A percentile compares a stretch with the other conserved stretches of the same genome.
phyloP scores from a whole-genome alignment of 106 monocot genomes.

The Allium fistulosum region DNA sequence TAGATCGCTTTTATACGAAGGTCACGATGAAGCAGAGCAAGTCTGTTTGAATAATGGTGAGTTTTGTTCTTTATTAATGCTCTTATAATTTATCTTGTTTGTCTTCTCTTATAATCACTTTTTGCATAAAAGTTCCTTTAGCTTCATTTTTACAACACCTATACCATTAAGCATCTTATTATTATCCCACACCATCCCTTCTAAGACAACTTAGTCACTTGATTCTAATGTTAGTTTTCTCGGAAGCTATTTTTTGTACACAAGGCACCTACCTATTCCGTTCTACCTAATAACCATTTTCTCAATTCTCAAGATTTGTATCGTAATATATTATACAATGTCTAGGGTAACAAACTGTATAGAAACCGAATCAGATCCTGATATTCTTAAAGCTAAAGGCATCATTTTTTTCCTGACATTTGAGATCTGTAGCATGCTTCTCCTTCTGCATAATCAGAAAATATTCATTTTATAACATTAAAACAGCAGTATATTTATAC shows the following conservation, averaged over 20 bases:
- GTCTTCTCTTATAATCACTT: background rate
- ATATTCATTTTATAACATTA: background rate
- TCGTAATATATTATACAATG: no score
- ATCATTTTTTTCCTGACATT: background rate
- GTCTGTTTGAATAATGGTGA: conserved; percentile 73
- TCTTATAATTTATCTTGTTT: background rate
- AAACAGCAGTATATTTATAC: no score
- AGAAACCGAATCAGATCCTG: no score
- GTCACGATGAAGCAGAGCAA: conserved; percentile 55
- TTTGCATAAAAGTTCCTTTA: background rate
- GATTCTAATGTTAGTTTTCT: no score
- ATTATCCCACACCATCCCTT: no score
- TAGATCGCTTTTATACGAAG: conserved; percentile 67
- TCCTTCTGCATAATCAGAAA: background rate
- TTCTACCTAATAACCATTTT: no score
- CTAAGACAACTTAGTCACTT: no score
- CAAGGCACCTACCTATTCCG: no score
- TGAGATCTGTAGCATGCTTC: background rate
- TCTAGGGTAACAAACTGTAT: no score
- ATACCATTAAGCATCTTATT: no score
- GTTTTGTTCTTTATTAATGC: conserved; percentile 5
- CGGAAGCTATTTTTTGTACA: no score
- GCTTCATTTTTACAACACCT: background rate
- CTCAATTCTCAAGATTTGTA: no score
- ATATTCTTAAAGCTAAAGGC: background rate